Evolutionary conservation across 345 rosid genomes (phyloP).

Genomic region (Moringa oleifera): DNA sequence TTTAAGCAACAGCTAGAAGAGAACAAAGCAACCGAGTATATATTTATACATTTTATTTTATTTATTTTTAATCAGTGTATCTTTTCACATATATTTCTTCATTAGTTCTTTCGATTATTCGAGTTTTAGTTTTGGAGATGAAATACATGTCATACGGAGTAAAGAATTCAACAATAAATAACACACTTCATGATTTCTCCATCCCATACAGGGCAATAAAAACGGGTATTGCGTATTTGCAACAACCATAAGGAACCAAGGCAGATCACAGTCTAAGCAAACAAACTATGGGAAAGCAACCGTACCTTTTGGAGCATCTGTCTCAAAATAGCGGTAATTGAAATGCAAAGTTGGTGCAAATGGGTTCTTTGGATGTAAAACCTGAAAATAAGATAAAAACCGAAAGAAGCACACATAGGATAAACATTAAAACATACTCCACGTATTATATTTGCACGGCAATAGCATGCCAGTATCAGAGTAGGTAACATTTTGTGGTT

Average conservation of each 20-base stretch:
- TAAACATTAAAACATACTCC: too few relatives aligned
- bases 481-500: too few relatives aligned
- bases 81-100: too few relatives aligned
- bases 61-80: too few relatives aligned
- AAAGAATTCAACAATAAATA: background rate
- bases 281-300: background rate
- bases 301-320: conserved; percentile 84
- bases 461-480: too few relatives aligned
- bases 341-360: conserved; percentile 91
- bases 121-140: background rate
- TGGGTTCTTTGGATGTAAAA: conserved; percentile 85
- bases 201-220: background rate
- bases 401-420: too few relatives aligned
- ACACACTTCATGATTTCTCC: background rate
- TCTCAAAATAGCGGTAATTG: conserved; percentile 76
- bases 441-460: too few relatives aligned
- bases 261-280: background rate
- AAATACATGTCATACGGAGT: background rate
- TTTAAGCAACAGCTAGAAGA: background rate
- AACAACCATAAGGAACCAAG: background rate
- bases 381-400: conserved; percentile 27
- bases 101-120: too few relatives aligned
- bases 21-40: background rate
- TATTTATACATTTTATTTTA: too few relatives aligned
- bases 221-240: background rate